A percentile compares a stretch with the other conserved stretches of the same genome.
phyloP scores from a whole-genome alignment of 768 basidiomycete genomes.

The Zangia roseola region DNA sequence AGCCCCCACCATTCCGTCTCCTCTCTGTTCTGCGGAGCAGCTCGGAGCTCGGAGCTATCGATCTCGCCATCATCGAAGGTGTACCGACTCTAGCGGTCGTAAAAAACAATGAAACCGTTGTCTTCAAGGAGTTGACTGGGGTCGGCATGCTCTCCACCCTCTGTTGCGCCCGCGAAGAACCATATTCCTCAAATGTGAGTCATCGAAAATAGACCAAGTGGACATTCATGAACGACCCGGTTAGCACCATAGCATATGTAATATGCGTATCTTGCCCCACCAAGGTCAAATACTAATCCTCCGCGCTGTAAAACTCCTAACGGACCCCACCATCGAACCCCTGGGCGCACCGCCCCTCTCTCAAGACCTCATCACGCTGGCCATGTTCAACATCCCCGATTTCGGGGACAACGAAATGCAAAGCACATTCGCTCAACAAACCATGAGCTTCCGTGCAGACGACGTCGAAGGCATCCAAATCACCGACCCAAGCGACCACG shows the following conservation, averaged over 20 bases:
- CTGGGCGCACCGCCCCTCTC: conserved; percentile 17
- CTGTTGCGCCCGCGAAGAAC: conserved; percentile 35
- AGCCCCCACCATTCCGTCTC: conserved; percentile 42
- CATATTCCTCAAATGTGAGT: conserved; percentile 29
- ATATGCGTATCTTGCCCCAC: conserved; percentile 49
- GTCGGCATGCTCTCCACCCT: conserved; percentile 38
- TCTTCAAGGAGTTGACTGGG: conserved; percentile 41
- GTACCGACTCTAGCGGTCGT: conserved; percentile 42
- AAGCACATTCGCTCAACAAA: conserved; percentile 25
- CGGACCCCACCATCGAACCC: background rate
- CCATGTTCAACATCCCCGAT: conserved; percentile 31
- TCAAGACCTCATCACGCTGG: conserved; percentile 30
- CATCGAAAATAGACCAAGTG: too few species aligned
- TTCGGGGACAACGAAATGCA: conserved; percentile 30
- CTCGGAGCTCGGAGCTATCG: conserved; percentile 36
- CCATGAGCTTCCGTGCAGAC: conserved; percentile 31
- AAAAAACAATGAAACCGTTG: conserved; percentile 40
- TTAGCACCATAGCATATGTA: conserved; percentile 49
- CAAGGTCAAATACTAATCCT: conserved; percentile 54
- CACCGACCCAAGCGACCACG: conserved; percentile 28
- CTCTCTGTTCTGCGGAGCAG: conserved; percentile 39
- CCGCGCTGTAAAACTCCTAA: conserved; percentile 37
- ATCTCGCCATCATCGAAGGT: conserved; percentile 44
- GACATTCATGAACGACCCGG: conserved; percentile 4
- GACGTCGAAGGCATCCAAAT: conserved; percentile 36